A percentile compares a stretch with the other conserved stretches of the same genome.
Conservation (phyloP, 495 filamentous ascomycete genomes). For the Aspergillus mulundensis region DNA sequence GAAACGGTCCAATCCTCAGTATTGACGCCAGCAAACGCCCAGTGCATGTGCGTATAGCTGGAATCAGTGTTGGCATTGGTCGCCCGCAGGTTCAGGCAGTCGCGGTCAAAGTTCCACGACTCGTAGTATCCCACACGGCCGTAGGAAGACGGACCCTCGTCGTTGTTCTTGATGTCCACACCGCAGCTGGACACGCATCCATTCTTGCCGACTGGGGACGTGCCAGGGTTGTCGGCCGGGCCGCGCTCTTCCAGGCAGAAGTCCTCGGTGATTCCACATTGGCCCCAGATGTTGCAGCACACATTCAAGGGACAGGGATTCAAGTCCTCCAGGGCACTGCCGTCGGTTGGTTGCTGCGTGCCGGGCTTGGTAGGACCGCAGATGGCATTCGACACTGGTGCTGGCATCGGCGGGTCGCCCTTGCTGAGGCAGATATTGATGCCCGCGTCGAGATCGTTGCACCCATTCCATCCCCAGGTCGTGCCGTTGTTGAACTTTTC, state of each 20-base stretch:
- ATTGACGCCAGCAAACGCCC: constrained; percentile 34
- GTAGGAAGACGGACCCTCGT: not conserved
- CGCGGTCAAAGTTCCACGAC: constrained; percentile 9
- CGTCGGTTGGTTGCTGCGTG: constrained; percentile 21
- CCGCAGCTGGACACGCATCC: constrained; percentile 27
- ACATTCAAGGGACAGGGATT: constrained; percentile 31
- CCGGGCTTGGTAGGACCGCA: constrained; percentile 45
- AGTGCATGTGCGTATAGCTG: constrained; percentile 42
- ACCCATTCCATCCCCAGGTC: constrained; percentile 26
- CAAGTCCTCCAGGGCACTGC: constrained; percentile 18
- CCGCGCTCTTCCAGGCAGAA: constrained; percentile 36
- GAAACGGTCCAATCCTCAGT: constrained; percentile 18
- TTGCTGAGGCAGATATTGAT: constrained; percentile 45
- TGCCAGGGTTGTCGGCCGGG: constrained; percentile 33
- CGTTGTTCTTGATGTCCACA: not conserved
- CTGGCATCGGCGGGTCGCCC: constrained; percentile 44
- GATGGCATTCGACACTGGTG: constrained; percentile 27
- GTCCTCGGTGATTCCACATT: constrained; percentile 44
- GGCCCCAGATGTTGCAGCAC: constrained; percentile 27
- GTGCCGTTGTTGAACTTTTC: constrained; percentile 40
- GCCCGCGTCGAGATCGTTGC: constrained; percentile 9
- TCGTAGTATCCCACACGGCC: constrained; percentile 2
- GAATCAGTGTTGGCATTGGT: constrained; percentile 9
- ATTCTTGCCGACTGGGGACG: constrained; percentile 22
- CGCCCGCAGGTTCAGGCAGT: constrained; percentile 19